Conservation (phyloP, 805 yeast genomes). For the Kregervanrija pseudodelftensis region DNA sequence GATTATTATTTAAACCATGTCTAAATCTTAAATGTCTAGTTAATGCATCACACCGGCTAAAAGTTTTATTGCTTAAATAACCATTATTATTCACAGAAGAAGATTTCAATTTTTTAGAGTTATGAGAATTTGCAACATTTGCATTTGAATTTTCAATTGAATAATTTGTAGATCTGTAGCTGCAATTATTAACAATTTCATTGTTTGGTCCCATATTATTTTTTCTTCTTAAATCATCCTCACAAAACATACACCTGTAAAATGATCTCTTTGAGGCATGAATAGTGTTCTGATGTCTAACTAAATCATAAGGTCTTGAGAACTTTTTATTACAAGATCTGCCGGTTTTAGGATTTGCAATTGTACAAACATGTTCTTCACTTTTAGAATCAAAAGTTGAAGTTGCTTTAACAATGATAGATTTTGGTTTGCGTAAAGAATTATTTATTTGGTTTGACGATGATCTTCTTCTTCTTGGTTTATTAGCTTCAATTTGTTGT, state of each 20-base stretch:
- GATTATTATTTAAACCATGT: slow-evolving; percentile 63
- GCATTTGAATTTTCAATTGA: slow-evolving; percentile 25
- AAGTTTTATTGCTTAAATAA: slow-evolving; percentile 49
- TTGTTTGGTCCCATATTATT: slow-evolving; percentile 38
- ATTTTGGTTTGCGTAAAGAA: slow-evolving; percentile 5
- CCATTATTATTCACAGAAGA: slow-evolving; percentile 20
- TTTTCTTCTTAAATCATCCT: slow-evolving; percentile 48
- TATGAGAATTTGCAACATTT: slow-evolving; percentile 25
- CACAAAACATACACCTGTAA: slow-evolving; percentile 83
- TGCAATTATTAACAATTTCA: slow-evolving; percentile 29
- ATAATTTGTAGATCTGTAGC: slow-evolving; percentile 20
- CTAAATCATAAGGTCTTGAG: slow-evolving; percentile 89
- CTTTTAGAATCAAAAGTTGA: slow-evolving; percentile 3
- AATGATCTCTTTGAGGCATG: slow-evolving; percentile 84
- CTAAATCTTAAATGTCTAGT: slow-evolving; percentile 90
- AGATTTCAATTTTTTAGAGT: slow-evolving; percentile 32
- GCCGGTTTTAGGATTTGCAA: slow-evolving; percentile 55
- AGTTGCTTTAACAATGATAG: background rate
- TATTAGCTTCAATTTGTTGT: slow-evolving; percentile 1
- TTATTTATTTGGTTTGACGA: background rate
- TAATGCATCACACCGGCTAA: slow-evolving; percentile 89
- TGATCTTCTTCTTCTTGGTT: slow-evolving; percentile 3
- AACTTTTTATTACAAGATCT: slow-evolving; percentile 68
- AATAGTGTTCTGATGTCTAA: slow-evolving; percentile 93
- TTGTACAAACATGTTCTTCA: slow-evolving; percentile 47